Percentiles rank a stretch among this genome's conserved stretches.
phyloP scores from a whole-genome alignment of 2,329 filamentous ascomycete genomes.

The Neofusicoccum umdonicola region DNA sequence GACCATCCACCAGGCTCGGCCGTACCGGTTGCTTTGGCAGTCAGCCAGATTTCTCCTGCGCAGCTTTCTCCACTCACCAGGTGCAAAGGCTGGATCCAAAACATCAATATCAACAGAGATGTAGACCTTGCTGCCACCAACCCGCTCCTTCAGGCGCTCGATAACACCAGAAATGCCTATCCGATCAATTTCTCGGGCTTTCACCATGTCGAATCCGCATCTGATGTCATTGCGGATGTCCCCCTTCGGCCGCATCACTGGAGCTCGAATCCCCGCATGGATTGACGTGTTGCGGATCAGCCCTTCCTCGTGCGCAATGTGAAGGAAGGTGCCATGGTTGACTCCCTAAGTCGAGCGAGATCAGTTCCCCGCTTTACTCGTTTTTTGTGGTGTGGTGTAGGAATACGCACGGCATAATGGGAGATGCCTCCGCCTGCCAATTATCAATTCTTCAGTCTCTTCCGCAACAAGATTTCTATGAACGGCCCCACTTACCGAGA shows the following conservation, averaged over 20 bases:
- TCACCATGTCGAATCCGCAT: conserved; percentile 59
- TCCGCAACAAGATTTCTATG: background rate
- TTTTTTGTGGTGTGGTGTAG: background rate
- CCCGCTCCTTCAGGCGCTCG: conserved; percentile 49
- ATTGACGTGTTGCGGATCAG: conserved; percentile 58
- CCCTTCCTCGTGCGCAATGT: conserved; percentile 62
- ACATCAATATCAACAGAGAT: conserved; percentile 59
- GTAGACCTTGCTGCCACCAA: conserved; percentile 54
- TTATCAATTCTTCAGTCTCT: conserved; percentile 15
- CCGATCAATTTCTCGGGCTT: conserved; percentile 54
- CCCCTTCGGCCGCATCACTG: conserved; percentile 47
- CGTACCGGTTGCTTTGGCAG: conserved; percentile 53
- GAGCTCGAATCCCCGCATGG: conserved; percentile 61
- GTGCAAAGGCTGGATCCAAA: conserved; percentile 55
- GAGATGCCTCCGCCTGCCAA: conserved; percentile 55
- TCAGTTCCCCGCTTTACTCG: background rate
- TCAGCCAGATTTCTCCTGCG: background rate
- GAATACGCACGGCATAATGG: conserved; percentile 53
- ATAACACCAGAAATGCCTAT: conserved; percentile 50
- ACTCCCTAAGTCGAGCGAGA: conserved; percentile 38
- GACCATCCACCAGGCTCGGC: conserved; percentile 62
- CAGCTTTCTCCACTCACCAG: conserved; percentile 36
- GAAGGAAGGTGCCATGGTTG: conserved; percentile 62
- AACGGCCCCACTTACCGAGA: conserved; percentile 39
- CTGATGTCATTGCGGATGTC: conserved; percentile 57